These are phyloP conservation scores for Spinacia oleracea DNA, from an alignment of 179 eudicot species.

Conservation along the genomic window DNA sequence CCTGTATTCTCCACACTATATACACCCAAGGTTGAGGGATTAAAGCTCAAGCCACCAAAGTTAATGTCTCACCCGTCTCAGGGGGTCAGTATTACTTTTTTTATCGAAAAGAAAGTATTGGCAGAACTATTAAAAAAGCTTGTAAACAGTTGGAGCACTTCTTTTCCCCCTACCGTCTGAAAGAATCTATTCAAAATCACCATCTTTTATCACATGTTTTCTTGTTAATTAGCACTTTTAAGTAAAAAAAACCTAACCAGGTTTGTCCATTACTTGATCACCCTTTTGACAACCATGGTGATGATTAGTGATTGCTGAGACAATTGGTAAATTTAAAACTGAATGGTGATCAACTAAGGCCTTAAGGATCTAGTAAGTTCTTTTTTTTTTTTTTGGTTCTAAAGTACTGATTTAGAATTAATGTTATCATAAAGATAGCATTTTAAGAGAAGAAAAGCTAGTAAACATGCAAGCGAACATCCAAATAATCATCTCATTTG, in stretches of 20 bases:
- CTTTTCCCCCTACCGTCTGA: too few species aligned
- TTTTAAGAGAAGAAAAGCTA: too few species aligned
- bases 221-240: not conserved
- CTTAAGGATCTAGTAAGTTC: too few species aligned
- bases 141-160: not conserved
- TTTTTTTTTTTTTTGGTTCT: too few species aligned
- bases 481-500: not conserved
- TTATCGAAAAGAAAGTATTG: not conserved
- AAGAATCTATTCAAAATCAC: not conserved
- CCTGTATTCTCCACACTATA: not conserved
- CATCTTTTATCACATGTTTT: not conserved
- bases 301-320: not conserved
- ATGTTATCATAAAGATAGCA: not conserved
- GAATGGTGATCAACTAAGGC: too few species aligned
- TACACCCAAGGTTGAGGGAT: not conserved
- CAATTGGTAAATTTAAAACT: not conserved
- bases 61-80: not conserved
- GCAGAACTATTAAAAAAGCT: not conserved
- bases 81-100: too few species aligned
- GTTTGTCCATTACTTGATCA: not conserved
- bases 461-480: not conserved
- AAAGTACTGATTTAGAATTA: too few species aligned
- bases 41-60: not conserved
- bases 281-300: not conserved
- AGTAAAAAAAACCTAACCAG: not conserved